Evolutionary conservation across 345 rosid species (phyloP), one percentile per base, ranked within the genome.

Genomic region (Camelina hispida): DNA sequence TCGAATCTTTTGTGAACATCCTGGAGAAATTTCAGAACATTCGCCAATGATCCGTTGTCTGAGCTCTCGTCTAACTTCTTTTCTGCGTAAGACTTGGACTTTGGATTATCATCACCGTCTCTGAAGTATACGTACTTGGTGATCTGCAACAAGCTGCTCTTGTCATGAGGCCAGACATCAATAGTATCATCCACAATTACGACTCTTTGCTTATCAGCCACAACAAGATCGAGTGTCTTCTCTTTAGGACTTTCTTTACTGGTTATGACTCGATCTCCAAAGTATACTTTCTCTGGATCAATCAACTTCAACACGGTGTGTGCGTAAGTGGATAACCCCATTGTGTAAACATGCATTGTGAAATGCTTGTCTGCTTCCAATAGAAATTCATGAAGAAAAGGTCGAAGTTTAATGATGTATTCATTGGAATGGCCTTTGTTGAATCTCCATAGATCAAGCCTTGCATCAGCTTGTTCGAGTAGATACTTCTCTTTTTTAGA

Each of bases 321-420:
- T 3, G 64, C 70, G 16, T 76, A 69, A 7, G 1, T 16, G 6
- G 6, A 51, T 23, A 1, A 2, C 9, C 75, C 71, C 65, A 43
- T 69, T 10, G 80, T 62, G 66, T 76, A 76, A 59, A 76, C 65
- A 13, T 62, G 32, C 59, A 69, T 7, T 20, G 20, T 7, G 71
- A 62, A 76, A 35, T 23, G 6, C 75, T 76, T 23, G 75, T 43
- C 25, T 17, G 80, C 71, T 62, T 62, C 70, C 14, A 10, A 8
- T 4, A 69, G 60, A 35, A 69, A 69, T 32, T 62, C 14, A 0
- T 4, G 59, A 9, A 44, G 23, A 14, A 62, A 69, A 62, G 66
- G 71, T 44, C 65, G 65, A 54, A 69, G 13, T 63, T 76, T 76
- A 30, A 34, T 20, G 5, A 76, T 12, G 42, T 13, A 15, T 1